phyloP scores from a whole-genome alignment of 768 basidiomycete genomes.

The Rhodosporidiobolus odoratus region DNA sequence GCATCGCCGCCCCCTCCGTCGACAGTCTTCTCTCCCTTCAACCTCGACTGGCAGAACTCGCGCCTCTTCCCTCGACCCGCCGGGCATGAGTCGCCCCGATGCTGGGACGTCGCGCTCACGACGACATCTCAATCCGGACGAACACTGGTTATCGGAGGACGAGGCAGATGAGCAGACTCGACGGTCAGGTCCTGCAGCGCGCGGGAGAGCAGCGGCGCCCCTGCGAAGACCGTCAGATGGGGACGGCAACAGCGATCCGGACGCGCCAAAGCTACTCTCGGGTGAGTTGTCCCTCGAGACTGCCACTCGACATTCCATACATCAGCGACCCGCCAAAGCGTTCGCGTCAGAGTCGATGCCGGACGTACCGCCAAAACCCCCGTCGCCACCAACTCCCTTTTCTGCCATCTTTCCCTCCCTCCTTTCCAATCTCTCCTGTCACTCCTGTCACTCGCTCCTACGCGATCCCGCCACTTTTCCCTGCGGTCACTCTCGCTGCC shows the following conservation, averaged over 20 bases:
- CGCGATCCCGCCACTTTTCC: conserved; percentile 36
- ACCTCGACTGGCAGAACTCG: neutral
- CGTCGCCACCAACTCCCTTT: neutral
- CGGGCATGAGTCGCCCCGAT: no score
- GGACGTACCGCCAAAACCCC: no score
- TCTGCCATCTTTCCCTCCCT: conserved; percentile 28
- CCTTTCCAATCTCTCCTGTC: conserved; percentile 25
- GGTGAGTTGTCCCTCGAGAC: neutral
- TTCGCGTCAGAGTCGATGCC: neutral
- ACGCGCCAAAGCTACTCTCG: neutral
- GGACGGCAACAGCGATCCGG: neutral
- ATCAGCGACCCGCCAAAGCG: conserved; percentile 15
- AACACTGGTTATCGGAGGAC: conserved; percentile 42
- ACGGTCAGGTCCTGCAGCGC: neutral
- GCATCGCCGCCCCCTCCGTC: neutral
- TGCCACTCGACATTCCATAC: neutral
- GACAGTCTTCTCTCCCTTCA: conserved; percentile 7
- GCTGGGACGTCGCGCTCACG: neutral
- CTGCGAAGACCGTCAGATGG: neutral
- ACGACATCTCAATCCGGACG: conserved; percentile 33
- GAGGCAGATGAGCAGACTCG: conserved; percentile 21
- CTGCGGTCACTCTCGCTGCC: conserved; percentile 41
- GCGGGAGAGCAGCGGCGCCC: neutral
- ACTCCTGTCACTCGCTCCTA: conserved; percentile 31
- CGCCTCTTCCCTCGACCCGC: neutral